Conservation (phyloP, 768 basidiomycete genomes). For the Lactifluus hygrophoroides region DNA sequence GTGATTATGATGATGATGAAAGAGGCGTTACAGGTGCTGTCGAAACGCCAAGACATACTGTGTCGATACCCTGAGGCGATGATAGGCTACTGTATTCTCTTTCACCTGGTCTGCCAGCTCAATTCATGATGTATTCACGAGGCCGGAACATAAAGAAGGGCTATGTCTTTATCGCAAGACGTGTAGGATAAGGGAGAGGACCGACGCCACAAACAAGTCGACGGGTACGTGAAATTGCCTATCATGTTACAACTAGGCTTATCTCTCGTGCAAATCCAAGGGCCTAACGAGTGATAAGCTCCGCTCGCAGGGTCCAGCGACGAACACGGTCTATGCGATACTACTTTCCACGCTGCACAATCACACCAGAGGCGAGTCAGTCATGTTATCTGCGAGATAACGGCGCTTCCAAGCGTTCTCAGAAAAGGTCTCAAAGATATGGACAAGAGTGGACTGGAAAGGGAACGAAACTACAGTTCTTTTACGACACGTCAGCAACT, state of each 20-base stretch:
- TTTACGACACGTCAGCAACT: background rate
- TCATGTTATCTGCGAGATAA: background rate
- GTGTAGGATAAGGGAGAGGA: background rate
- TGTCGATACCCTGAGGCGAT: too few species aligned
- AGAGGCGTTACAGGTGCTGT: too few species aligned
- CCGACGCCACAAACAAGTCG: background rate
- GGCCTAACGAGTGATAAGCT: too few species aligned
- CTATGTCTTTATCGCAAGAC: background rate
- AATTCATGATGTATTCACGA: background rate
- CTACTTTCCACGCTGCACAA: background rate
- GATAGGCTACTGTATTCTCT: background rate
- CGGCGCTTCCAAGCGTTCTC: background rate
- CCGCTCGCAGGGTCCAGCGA: background rate
- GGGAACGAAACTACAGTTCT: background rate
- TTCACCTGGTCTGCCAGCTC: background rate
- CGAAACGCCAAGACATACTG: too few species aligned
- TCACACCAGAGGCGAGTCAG: background rate
- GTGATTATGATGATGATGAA: too few species aligned
- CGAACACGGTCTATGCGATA: background rate
- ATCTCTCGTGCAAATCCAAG: background rate
- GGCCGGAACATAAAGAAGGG: background rate
- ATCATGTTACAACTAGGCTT: background rate
- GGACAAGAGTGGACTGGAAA: background rate
- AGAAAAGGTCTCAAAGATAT: background rate
- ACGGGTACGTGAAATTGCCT: background rate